phyloP scores from a whole-genome alignment of 495 filamentous ascomycete species.

The Zalerion maritima region DNA sequence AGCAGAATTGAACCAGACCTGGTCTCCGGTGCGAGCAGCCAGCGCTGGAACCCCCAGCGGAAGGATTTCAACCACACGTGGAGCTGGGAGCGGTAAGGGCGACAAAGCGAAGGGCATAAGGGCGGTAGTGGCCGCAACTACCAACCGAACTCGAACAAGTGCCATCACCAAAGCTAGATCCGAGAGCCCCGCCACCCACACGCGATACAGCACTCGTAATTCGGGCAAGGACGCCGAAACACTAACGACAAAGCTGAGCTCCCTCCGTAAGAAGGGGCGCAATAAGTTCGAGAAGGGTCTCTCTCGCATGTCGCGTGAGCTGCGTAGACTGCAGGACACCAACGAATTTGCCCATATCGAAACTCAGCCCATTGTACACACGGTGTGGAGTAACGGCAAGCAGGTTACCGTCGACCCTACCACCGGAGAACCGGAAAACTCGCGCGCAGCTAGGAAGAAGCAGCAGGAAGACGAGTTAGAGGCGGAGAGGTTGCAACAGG shows the following conservation, averaged over 20 bases:
- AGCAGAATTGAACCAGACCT: conserved; percentile 16
- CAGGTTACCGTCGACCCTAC: conserved; percentile 22
- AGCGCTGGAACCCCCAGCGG: too few species aligned
- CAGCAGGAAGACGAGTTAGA: conserved; percentile 21
- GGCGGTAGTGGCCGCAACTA: conserved; percentile 27
- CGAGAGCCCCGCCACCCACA: conserved; percentile 20
- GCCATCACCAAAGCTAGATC: conserved; percentile 18
- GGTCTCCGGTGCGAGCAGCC: background rate
- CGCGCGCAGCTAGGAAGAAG: conserved; percentile 31
- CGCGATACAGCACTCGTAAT: conserved; percentile 25
- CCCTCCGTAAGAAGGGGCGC: conserved; percentile 28
- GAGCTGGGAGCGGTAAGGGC: conserved; percentile 5
- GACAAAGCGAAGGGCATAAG: background rate
- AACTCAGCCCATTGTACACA: conserved; percentile 29
- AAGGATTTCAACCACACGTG: conserved; percentile 7
- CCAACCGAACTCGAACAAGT: conserved; percentile 17
- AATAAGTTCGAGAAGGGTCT: conserved; percentile 26
- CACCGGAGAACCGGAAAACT: conserved; percentile 9
- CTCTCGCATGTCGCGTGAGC: conserved; percentile 27
- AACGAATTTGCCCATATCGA: conserved; percentile 40
- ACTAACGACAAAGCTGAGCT: conserved; percentile 27
- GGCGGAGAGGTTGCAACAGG: conserved; percentile 35
- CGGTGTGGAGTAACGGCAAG: conserved; percentile 43
- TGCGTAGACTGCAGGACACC: conserved; percentile 35
- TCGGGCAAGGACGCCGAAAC: conserved; percentile 32